These are phyloP conservation scores for Penicillium sp. DNA, from an alignment of 2,329 filamentous ascomycete genomes.

Conservation along the genomic window DNA sequence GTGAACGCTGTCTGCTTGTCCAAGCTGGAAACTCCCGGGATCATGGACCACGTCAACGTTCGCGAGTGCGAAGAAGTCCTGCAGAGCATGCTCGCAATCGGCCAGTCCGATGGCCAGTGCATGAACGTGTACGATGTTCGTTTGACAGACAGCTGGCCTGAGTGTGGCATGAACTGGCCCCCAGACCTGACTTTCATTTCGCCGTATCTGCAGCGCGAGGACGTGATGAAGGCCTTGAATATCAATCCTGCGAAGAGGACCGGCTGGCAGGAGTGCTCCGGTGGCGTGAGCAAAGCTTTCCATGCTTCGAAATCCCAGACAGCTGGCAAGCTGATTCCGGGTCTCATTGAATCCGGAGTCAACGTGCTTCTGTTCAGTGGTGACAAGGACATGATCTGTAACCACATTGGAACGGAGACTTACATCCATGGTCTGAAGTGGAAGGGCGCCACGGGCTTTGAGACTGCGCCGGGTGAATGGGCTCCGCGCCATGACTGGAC, in stretches of 20 bases:
- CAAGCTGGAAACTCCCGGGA: constrained; percentile 58
- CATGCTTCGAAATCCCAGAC: constrained; percentile 68
- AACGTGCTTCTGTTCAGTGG: constrained; percentile 88
- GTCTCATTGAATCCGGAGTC: constrained; percentile 68
- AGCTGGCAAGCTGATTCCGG: constrained; percentile 71
- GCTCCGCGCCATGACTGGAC: constrained; percentile 92
- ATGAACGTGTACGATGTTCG: constrained; percentile 98
- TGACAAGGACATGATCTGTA: constrained; percentile 93
- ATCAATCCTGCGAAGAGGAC: constrained; percentile 77
- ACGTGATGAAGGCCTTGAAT: constrained; percentile 78
- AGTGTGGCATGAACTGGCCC: constrained; percentile 98
- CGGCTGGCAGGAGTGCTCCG: constrained; percentile 89
- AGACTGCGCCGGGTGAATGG: constrained; percentile 80
- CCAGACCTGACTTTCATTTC: constrained; percentile 75
- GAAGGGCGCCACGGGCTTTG: constrained; percentile 90
- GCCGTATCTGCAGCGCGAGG: constrained; percentile 79
- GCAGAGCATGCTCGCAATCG: constrained; percentile 67
- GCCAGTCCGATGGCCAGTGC: constrained; percentile 61
- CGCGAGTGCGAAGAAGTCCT: constrained; percentile 74
- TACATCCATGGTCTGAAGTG: constrained; percentile 88
- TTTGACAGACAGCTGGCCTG: constrained; percentile 73
- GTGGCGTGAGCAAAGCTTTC: constrained; percentile 73
- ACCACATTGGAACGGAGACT: constrained; percentile 89
- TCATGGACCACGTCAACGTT: constrained; percentile 65
- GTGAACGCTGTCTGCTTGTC: constrained; percentile 68